Evolutionary conservation across 352 stramenopile species (phyloP), one percentile per base, ranked within the genome.

Genomic region (Phytopythium kandeliae): DNA sequence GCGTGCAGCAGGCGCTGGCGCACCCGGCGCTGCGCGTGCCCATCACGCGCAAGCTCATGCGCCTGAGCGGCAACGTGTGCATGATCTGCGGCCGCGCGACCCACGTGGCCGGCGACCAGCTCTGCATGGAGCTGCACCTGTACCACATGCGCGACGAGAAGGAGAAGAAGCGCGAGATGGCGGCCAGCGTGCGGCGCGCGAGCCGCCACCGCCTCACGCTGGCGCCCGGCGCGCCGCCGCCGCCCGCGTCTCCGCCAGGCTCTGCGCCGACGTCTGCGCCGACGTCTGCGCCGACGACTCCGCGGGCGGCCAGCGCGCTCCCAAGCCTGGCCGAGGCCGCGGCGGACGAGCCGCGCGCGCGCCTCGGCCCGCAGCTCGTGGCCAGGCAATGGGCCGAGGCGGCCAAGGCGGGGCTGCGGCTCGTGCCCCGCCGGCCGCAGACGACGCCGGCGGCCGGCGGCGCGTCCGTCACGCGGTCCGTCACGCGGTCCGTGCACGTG

Each of bases 31-130:
- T 89, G 42, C 77, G 74, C 25, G 72, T 90, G 19, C 76, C 79
- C 15, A 87, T 90, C 57, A 91, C 80, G 24, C 70, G 78, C 41
- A 91, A 90, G 55, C 78, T 92, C 58, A 92, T 93, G 83, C 76
- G 83, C 6, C 61, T 90, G 5, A 92, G 80, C 49, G 78, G 73
- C 24, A 94, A 94, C 40, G 64, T 60, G 37, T 94, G 83, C 49
- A 71, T 86, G 51, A 89, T 84, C 59, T 92, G 80, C 55, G 78
- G 78, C 0, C 67, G 79, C 21, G 49, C 71, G 47, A 87, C 80
- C 7, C 83, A 92, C 60, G 48, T 91, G 17, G 80, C 79, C 0
- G 81, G 79, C 16, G 78, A 94, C 48, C 77, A 89, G 44, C 63
- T 94, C 22, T 94, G 83, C 61, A 87, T 92, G 77, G 70, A 89